These are phyloP conservation scores for Cordyceps fumosorosea DNA, from an alignment of 2,329 filamentous ascomycete genomes.

Conservation along the genomic window DNA sequence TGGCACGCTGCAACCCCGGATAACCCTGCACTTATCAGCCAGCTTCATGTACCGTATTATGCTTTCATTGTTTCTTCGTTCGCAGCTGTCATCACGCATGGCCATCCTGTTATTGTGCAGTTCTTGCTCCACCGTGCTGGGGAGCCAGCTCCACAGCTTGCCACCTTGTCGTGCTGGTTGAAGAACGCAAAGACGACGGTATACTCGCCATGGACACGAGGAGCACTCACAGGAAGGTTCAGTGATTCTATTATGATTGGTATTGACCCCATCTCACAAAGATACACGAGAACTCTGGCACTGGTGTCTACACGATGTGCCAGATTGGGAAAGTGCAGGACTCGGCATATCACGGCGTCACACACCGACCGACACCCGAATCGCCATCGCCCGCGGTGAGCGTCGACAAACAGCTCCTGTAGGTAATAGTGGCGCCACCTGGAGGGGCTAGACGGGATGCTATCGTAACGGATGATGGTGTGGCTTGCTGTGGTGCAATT, in stretches of 20 bases:
- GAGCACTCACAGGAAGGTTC: neutral
- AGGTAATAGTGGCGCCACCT: constrained; percentile 1
- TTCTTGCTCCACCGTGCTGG: neutral
- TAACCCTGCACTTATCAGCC: neutral
- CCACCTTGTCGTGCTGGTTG: neutral
- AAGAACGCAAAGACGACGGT: neutral
- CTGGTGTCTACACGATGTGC: neutral
- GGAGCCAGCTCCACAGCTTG: neutral
- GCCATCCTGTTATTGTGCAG: neutral
- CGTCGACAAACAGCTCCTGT: neutral
- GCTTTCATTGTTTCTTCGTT: neutral
- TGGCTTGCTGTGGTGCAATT: neutral
- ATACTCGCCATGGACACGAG: neutral
- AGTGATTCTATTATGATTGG: too few species aligned
- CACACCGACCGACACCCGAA: neutral
- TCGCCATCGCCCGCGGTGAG: neutral
- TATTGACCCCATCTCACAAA: too few species aligned
- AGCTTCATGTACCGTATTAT: neutral
- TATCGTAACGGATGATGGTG: neutral
- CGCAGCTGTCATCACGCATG: neutral
- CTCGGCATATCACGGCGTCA: neutral
- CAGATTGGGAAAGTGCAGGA: neutral
- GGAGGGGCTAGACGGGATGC: neutral
- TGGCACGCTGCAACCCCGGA: neutral
- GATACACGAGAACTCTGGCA: neutral